phyloP scores from a whole-genome alignment of 108 stramenopile species.

The Nitzschia putrida region DNA sequence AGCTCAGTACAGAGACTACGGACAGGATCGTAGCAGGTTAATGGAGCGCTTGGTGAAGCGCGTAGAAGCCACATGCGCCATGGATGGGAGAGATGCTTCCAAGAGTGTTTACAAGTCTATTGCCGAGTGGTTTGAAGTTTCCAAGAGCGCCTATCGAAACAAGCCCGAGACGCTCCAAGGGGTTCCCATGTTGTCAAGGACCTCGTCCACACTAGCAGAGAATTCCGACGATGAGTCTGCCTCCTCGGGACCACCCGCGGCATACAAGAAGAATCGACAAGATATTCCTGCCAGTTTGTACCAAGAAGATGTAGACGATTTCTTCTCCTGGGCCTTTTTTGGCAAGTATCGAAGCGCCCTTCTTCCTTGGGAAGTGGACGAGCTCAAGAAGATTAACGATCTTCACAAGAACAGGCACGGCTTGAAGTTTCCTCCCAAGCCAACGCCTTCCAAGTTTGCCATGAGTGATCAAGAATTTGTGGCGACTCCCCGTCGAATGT shows the following conservation, averaged over 20 bases:
- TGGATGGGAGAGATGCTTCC: constrained; percentile 6
- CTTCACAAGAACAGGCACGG: constrained; percentile 25
- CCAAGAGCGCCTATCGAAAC: constrained; percentile 1
- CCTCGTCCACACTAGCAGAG: constrained; percentile 4
- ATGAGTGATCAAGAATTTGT: constrained; percentile 3
- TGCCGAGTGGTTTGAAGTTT: constrained; percentile 37
- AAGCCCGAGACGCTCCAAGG: not conserved
- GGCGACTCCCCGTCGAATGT: constrained; percentile 47
- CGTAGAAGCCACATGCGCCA: constrained; percentile 33
- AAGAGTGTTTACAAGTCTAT: constrained; percentile 22
- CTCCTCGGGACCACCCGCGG: too few relatives aligned
- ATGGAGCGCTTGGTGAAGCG: constrained; percentile 47
- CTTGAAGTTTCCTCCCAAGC: constrained; percentile 46
- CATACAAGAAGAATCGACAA: too few relatives aligned
- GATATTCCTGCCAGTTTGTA: constrained; percentile 22
- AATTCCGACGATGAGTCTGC: constrained; percentile 17
- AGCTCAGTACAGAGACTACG: constrained; percentile 41
- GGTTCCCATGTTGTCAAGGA: not conserved
- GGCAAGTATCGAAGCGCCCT: constrained; percentile 38
- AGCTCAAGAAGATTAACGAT: constrained; percentile 48
- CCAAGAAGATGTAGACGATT: constrained; percentile 62
- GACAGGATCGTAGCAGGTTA: constrained; percentile 27
- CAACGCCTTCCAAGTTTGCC: constrained; percentile 22
- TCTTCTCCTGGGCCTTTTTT: constrained; percentile 86
- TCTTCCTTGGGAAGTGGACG: constrained; percentile 34